These are phyloP conservation scores for Leishmania guyanensis DNA, from an alignment of 208 protist genomes.

Conservation along the genomic window DNA sequence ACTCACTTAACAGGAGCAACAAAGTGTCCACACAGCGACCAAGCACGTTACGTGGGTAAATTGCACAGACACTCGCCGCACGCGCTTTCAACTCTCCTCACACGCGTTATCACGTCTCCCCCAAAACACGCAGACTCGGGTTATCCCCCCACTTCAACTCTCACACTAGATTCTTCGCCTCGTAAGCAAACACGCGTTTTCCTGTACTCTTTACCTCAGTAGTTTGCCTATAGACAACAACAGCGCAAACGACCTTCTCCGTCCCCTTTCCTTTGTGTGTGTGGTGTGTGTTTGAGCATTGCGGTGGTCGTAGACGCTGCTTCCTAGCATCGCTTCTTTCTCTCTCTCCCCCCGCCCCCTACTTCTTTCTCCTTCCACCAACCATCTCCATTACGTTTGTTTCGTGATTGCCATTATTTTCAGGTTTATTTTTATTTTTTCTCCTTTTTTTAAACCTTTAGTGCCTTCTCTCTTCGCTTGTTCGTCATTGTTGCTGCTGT, in stretches of 20 bases:
- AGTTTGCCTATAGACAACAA: not conserved
- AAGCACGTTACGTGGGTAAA: not conserved
- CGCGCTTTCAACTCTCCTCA: not conserved
- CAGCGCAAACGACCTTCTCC: not conserved
- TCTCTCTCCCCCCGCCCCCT: not conserved
- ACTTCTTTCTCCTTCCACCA: not conserved
- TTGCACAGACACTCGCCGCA: not conserved
- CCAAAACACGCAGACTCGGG: not conserved
- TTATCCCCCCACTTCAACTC: too few relatives aligned
- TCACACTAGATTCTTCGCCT: not conserved
- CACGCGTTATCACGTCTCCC: not conserved
- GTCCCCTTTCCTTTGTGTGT: not conserved
- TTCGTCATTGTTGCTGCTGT: not conserved
- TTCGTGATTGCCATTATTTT: not conserved
- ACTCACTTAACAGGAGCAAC: not conserved
- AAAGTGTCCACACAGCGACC: not conserved
- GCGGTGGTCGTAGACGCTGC: not conserved
- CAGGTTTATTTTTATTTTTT: not conserved
- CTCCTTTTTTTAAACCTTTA: not conserved
- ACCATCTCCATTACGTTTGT: not conserved
- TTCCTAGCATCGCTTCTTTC: not conserved
- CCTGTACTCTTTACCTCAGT: not conserved
- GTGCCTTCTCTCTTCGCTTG: not conserved
- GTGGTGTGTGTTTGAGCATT: not conserved
- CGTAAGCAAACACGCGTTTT: not conserved